phyloP scores from a whole-genome alignment of 164 flowering plant species.

The Vitis labrusca region DNA sequence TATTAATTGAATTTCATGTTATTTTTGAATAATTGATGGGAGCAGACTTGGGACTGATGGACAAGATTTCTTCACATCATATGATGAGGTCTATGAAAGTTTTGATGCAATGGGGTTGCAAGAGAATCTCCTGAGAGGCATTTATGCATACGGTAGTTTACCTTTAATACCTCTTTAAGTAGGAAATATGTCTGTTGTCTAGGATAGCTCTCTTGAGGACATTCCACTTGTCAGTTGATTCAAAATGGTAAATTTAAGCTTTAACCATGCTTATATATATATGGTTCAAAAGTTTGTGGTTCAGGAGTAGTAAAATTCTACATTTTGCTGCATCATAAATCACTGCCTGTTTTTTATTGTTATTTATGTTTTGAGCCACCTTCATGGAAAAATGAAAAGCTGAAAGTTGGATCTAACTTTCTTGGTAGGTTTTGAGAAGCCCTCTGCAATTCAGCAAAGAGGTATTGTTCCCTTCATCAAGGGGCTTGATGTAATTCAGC shows the following conservation, averaged over 20 bases:
- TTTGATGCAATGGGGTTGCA: conserved; percentile 41
- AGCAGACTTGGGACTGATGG: conserved; percentile 31
- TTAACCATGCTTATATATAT: too few species aligned
- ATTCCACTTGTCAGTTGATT: not conserved
- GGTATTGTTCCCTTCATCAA: conserved; percentile 59
- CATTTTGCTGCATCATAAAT: not conserved
- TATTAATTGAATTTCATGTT: too few species aligned
- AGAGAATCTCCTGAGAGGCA: conserved; percentile 47
- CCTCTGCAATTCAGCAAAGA: conserved; percentile 61
- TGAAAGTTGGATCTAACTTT: not conserved
- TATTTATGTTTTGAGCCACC: not conserved
- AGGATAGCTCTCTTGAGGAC: not conserved
- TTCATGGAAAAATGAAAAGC: not conserved
- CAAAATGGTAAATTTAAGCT: not conserved
- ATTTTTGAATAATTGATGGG: not conserved
- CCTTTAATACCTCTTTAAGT: not conserved
- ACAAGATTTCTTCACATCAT: conserved; percentile 36
- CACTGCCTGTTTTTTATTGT: not conserved
- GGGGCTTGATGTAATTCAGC: conserved; percentile 57
- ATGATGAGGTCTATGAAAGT: conserved; percentile 39
- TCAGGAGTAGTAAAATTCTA: not conserved
- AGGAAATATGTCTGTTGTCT: not conserved
- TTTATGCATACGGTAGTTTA: conserved; percentile 40
- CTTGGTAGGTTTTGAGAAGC: conserved; percentile 52
- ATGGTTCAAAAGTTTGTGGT: too few species aligned